Conservation (phyloP, 768 basidiomycete species). For the Amanita exitialis region DNA sequence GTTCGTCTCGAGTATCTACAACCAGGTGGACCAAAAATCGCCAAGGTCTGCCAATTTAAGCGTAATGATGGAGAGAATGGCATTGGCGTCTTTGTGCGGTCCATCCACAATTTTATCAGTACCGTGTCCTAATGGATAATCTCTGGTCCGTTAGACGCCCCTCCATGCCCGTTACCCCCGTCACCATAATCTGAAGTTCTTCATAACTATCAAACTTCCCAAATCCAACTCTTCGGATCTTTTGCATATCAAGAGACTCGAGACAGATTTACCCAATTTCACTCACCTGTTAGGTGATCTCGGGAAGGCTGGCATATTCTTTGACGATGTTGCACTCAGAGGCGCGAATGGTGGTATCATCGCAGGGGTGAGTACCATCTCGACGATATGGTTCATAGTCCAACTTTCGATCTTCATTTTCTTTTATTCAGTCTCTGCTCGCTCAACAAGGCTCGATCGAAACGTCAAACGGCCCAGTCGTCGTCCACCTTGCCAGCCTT, state of each 20-base stretch:
- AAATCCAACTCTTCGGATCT: conserved; percentile 9
- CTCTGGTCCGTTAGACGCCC: conserved; percentile 10
- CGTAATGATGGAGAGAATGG: conserved; percentile 18
- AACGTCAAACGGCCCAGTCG: conserved; percentile 34
- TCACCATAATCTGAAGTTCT: conserved; percentile 11
- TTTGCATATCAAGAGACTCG: conserved; percentile 29
- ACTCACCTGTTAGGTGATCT: conserved; percentile 28
- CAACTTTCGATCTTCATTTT: background rate
- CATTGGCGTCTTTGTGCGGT: conserved; percentile 26
- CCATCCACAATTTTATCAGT: background rate
- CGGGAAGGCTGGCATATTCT: conserved; percentile 21
- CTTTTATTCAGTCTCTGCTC: conserved; percentile 19
- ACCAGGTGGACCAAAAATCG: conserved; percentile 13
- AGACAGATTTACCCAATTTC: conserved; percentile 34
- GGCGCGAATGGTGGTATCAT: conserved; percentile 24
- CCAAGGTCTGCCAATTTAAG: conserved; percentile 20
- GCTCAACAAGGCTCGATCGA: conserved; percentile 16
- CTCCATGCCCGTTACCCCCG: background rate
- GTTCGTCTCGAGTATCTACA: conserved; percentile 8
- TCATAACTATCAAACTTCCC: conserved; percentile 17
- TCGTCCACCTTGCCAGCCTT: conserved; percentile 31
- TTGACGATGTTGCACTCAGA: conserved; percentile 26
- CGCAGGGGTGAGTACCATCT: conserved; percentile 19
- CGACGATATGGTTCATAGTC: background rate
- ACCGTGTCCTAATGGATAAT: background rate